Conservation (phyloP, 2,329 filamentous ascomycete species). For the Monosporascus sp. region DNA sequence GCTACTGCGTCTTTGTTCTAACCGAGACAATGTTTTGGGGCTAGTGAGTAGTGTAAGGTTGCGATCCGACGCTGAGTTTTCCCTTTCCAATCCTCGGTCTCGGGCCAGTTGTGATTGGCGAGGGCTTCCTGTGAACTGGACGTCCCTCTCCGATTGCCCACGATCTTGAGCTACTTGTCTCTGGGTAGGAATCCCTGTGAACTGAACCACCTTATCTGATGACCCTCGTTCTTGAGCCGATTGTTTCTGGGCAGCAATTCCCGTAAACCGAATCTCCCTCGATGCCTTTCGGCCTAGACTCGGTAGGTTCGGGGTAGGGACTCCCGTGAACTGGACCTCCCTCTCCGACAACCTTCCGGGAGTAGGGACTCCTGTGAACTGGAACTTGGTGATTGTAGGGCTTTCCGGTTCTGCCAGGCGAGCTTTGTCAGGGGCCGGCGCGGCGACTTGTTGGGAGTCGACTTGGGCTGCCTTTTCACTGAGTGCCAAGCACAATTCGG, state of each 20-base stretch:
- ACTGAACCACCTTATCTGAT: no score
- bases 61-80: slow-evolving; percentile 30
- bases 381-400: slow-evolving; percentile 41
- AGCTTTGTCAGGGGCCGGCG: slow-evolving; percentile 21
- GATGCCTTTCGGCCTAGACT: slow-evolving; percentile 9
- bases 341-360: slow-evolving; percentile 17
- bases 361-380: slow-evolving; percentile 4
- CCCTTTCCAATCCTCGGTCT: not conserved
- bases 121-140: no score
- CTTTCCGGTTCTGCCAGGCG: slow-evolving; percentile 27
- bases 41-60: slow-evolving; percentile 33
- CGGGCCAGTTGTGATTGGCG: not conserved
- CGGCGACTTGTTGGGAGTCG: slow-evolving; percentile 27
- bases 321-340: slow-evolving; percentile 23
- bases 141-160: slow-evolving; percentile 17
- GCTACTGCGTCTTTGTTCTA: slow-evolving; percentile 48
- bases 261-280: slow-evolving; percentile 3
- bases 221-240: slow-evolving; percentile 7
- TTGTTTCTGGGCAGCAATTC: slow-evolving; percentile 33
- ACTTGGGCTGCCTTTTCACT: slow-evolving; percentile 50
- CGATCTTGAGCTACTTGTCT: no score
- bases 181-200: no score
- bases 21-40: slow-evolving; percentile 44
- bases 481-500: slow-evolving; percentile 84
- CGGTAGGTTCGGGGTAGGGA: not conserved